Evolutionary conservation across 2,329 filamentous ascomycete genomes (phyloP), one percentile per base, ranked within the genome.

Genomic region (Penicillium sp.): DNA sequence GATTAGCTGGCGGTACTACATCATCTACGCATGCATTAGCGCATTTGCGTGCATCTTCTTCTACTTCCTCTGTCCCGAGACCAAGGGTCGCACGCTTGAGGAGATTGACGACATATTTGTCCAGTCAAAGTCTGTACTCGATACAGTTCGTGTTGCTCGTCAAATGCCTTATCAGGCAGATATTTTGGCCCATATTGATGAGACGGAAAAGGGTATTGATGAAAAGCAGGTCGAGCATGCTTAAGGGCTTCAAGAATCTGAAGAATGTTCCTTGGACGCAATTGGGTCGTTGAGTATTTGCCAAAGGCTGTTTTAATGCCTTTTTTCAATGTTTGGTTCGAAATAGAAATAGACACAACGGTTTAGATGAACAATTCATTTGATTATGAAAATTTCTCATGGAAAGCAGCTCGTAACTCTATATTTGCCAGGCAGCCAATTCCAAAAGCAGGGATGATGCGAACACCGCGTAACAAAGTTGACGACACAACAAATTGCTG

Each of bases 381-480:
- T 42, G 6, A 21, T 55, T 11, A 41, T 11, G 51, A 39, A 1
- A 58, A 42, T 45, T 50, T 56, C n/a, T 16, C 47, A 45, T 68
- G 65, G 27, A 64, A 64, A 40, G 57, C 40, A n/a, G 50, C 53
- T 22, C 64, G 56, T 41, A 67, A 45, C 36, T 67, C 68, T 32
- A 79, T 80, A 72, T 96, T 96, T 10, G 94, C 87, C 6, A 94
- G 88, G 1, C 90, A 90, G 1, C 91, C 91, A 11, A 95, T 80
- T 1, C 91, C 91, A 78, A 93, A 96, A 0, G 91, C 91, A 24
- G 91, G 91, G 10, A 95, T 81, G 64, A 96, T 94, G 57, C 91
- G 81, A 58, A 88, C 87, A 71, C 96, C 88, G 53, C 91, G 78
- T 9, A 91, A 89, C 29, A 83, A 70, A 9, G 84, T 67, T 80